phyloP scores from a whole-genome alignment of 176 grass and related monocot genomes.

The Ampelocalamus luodianensis region DNA sequence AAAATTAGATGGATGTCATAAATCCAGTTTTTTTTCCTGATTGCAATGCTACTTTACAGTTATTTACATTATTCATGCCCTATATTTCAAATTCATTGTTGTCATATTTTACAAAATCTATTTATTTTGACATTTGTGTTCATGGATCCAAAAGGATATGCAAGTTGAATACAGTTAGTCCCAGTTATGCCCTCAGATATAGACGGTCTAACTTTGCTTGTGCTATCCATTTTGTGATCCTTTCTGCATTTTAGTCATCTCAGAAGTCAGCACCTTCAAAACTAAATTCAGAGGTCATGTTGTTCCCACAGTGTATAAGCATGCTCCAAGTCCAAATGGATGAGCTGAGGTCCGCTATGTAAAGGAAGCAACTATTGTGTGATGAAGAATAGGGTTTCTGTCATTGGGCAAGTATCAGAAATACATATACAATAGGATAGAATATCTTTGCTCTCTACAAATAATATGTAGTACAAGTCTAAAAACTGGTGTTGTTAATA shows the following conservation, averaged over 20 bases:
- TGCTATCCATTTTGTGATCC: background rate
- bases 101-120: slow-evolving; percentile 2
- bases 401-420: background rate
- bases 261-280: background rate
- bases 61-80: background rate
- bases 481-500: background rate
- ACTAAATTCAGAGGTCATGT: background rate
- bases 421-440: background rate
- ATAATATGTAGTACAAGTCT: background rate
- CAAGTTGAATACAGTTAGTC: slow-evolving; percentile 6
- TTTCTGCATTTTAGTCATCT: background rate
- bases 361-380: background rate
- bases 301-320: background rate
- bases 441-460: background rate
- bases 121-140: background rate
- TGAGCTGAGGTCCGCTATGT: background rate
- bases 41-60: background rate
- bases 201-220: background rate
- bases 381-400: background rate
- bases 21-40: background rate
- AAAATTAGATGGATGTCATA: background rate
- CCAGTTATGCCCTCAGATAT: slow-evolving; percentile 6
- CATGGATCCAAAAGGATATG: background rate
- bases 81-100: background rate
- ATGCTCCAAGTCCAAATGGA: background rate